phyloP scores from a whole-genome alignment of 305 asterid genomes.

The Ilex paraguariensis region DNA sequence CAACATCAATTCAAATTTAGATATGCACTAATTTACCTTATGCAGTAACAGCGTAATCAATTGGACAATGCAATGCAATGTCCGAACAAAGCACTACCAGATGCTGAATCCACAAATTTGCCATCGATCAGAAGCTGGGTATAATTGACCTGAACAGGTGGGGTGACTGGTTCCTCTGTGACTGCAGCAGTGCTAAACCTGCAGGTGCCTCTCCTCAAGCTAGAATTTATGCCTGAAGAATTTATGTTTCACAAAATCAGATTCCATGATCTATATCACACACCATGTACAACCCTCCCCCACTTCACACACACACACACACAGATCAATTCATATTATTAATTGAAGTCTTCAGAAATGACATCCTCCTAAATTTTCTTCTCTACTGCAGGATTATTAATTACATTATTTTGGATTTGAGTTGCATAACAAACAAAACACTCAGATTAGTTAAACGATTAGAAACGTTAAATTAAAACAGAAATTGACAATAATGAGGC shows the following conservation, averaged over 20 bases:
- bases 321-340: too few relatives aligned
- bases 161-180: constrained; percentile 42
- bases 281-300: too few relatives aligned
- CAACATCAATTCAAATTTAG: background rate
- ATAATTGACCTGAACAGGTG: constrained; percentile 40
- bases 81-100: background rate
- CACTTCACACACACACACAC: too few relatives aligned
- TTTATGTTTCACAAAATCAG: background rate
- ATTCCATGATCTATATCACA: background rate
- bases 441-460: too few relatives aligned
- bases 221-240: constrained; percentile 36
- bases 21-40: too few relatives aligned
- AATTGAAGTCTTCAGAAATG: too few relatives aligned
- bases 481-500: too few relatives aligned
- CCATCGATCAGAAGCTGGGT: constrained; percentile 74
- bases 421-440: too few relatives aligned
- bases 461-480: too few relatives aligned
- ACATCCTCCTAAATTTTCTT: too few relatives aligned
- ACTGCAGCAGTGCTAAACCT: constrained; percentile 52
- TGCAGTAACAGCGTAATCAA: background rate
- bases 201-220: constrained; percentile 24
- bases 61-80: background rate
- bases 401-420: too few relatives aligned
- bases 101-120: constrained; percentile 47
- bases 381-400: too few relatives aligned